phyloP scores from a whole-genome alignment of 257 asterid species.

The Forsythia suspensa region DNA sequence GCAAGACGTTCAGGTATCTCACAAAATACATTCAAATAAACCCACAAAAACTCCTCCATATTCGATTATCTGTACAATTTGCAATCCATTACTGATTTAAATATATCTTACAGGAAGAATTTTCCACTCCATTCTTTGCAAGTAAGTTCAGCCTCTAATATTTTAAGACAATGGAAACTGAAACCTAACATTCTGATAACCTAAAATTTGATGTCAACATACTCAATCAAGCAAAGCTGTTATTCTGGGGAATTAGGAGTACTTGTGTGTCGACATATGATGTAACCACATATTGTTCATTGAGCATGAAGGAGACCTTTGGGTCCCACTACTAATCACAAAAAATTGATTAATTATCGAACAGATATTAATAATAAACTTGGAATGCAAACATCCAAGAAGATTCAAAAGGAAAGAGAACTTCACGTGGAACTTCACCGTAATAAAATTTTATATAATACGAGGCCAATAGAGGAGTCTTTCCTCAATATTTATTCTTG shows the following conservation, averaged over 20 bases:
- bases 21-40: background rate
- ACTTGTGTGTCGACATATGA: background rate
- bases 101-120: background rate
- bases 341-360: constrained; percentile 9
- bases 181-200: too few species aligned
- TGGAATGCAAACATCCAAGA: constrained; percentile 30
- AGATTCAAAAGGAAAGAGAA: constrained; percentile 42
- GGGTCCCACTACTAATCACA: constrained; percentile 16
- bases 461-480: constrained; percentile 34
- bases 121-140: background rate
- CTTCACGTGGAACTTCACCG: constrained; percentile 36
- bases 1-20: too few species aligned
- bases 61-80: background rate
- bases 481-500: constrained; percentile 19
- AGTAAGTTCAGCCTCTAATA: background rate
- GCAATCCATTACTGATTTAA: background rate
- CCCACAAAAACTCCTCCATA: too few species aligned
- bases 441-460: constrained; percentile 6
- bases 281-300: constrained; percentile 5
- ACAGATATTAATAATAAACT: constrained; percentile 7
- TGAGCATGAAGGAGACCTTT: background rate
- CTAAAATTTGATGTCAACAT: background rate
- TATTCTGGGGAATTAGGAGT: background rate
- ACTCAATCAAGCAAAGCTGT: constrained; percentile 16
- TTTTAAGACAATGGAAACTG: constrained; percentile 10